Evolutionary conservation across 371 early-diverging fungal species (phyloP), one percentile per base, ranked within the genome.

Genomic region (Sporodiniella umbellata): DNA sequence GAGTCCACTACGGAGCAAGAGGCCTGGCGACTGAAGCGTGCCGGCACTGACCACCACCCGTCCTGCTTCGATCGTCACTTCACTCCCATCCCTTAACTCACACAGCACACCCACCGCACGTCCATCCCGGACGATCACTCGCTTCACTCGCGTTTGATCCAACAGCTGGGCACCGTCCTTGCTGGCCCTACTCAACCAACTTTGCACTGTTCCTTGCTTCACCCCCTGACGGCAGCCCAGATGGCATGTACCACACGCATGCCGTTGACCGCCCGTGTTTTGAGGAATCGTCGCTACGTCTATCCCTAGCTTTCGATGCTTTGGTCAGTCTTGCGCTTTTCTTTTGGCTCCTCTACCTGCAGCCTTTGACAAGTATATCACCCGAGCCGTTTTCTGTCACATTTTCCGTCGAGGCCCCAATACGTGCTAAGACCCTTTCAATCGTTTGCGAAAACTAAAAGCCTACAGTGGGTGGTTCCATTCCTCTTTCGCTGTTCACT

Each of bases 151-250:
- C 28, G 79, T 70, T 12, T 78, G 62, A 18, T 83, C 71, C 51
- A 89, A 50, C 51, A 91, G 86, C 18, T 70, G 57, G 12, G 84
- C 83, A 22, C 84, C 86, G 33, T 75, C 53, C 2, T 75, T 55
- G 24, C 74, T 54, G 21, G 90, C 90, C 53, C 89, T 88, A 31
- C 68, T 60, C 28, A 90, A 75, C 75, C 78, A 90, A 3, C 83
- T 81, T 56, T 81, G 72, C 64, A 78, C 72, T 1, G 84, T 74
- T 4, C 84, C 70, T 51, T 87, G 84, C 64, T 91, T 91, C 56
- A 84, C 75, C 15, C 83, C 85, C 50, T 78, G 82, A 31, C 78
- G 75, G 57, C 89, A 91, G 11, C 90, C 92, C 31, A 80, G 64
- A 33, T 60, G 72, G 47, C 90, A 91, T 55, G 65, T 81, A 4